Conservation (phyloP, 2,329 filamentous ascomycete genomes). For the Drechslerella dactyloides region DNA sequence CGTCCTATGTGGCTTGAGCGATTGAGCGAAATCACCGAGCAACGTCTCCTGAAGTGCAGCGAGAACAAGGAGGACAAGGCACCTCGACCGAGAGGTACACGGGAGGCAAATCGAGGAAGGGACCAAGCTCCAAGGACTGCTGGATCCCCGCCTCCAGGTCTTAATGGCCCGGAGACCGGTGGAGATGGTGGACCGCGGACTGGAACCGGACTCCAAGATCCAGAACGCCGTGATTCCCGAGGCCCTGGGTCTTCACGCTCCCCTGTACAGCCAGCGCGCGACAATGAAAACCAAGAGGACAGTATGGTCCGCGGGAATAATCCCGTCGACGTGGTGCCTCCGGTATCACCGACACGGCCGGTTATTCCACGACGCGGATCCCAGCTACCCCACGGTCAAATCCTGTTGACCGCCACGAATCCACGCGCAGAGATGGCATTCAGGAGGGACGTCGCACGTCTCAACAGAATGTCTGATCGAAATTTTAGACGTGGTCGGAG, state of each 20-base stretch:
- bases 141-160: constrained; percentile 4
- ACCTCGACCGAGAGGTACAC: constrained; percentile 7
- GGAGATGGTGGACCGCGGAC: constrained; percentile 6
- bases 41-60: not conserved
- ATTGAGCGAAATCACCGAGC: not conserved
- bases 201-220: not conserved
- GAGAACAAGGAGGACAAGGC: not conserved
- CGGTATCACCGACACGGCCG: not conserved
- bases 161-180: constrained; percentile 12
- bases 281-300: not conserved
- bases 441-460: not conserved
- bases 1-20: not conserved
- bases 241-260: no score
- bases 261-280: constrained; percentile 4
- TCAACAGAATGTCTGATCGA: constrained; percentile 12
- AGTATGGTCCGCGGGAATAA: not conserved
- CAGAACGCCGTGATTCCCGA: no score
- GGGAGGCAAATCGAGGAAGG: constrained; percentile 6
- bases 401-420: constrained; percentile 11
- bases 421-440: constrained; percentile 9
- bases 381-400: not conserved
- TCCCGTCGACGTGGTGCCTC: not conserved
- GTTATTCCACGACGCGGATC: not conserved
- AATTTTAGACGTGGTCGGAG: constrained; percentile 6
- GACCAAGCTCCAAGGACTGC: constrained; percentile 8